Percentiles rank a stretch among this genome's conserved stretches.
Evolutionary conservation across 306 rosid species (phyloP).

Genomic region (Betula pendula): DNA sequence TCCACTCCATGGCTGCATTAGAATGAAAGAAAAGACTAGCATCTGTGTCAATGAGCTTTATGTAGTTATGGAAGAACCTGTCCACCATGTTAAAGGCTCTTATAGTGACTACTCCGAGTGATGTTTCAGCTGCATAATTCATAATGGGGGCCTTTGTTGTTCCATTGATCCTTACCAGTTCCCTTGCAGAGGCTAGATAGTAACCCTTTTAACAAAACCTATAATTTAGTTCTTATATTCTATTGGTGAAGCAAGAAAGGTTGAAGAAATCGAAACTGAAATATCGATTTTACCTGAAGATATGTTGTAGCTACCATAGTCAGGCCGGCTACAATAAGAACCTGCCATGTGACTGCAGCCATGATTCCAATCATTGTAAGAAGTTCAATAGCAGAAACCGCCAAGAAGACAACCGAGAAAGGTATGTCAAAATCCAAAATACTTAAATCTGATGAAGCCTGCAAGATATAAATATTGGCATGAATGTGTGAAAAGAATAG

Average conservation of each 20-base stretch:
- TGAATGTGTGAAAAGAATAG: neutral
- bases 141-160: slow-evolving; percentile 58
- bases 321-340: slow-evolving; percentile 43
- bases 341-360: slow-evolving; percentile 54
- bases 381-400: slow-evolving; percentile 16
- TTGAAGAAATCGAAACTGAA: neutral
- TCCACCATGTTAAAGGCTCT: slow-evolving; percentile 47
- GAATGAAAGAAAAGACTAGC: slow-evolving; percentile 43
- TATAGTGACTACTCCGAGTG: slow-evolving; percentile 49
- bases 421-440: slow-evolving; percentile 52
- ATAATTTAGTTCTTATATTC: neutral
- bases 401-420: slow-evolving; percentile 26
- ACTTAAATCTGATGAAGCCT: slow-evolving; percentile 51
- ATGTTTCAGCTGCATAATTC: slow-evolving; percentile 52
- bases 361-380: slow-evolving; percentile 28
- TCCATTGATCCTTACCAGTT: slow-evolving; percentile 55
- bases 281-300: slow-evolving; percentile 39
- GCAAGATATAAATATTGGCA: slow-evolving; percentile 5
- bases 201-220: slow-evolving; percentile 28
- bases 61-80: slow-evolving; percentile 41
- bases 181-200: slow-evolving; percentile 52
- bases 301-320: slow-evolving; percentile 34
- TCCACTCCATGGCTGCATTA: slow-evolving; percentile 50
- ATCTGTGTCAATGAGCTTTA: slow-evolving; percentile 47
- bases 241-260: neutral